These are phyloP conservation scores for Cynanchum wilfordii DNA, from an alignment of 257 asterid species.

Conservation along the genomic window DNA sequence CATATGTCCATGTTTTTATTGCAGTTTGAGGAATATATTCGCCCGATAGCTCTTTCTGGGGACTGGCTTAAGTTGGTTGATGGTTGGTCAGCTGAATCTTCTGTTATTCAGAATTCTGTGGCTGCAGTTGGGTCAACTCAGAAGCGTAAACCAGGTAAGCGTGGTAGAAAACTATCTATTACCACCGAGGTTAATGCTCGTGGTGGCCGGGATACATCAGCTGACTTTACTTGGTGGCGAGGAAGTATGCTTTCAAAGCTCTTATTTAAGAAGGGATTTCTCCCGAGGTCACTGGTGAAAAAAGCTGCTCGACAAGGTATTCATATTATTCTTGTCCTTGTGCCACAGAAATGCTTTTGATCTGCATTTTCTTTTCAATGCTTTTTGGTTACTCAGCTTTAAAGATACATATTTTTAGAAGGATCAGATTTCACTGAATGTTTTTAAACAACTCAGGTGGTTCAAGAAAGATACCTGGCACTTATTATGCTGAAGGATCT, in stretches of 20 bases:
- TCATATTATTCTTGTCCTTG: constrained; percentile 19
- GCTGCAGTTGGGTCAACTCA: constrained; percentile 48
- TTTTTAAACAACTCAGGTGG: constrained; percentile 52
- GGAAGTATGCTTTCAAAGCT: constrained; percentile 83
- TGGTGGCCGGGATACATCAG: constrained; percentile 28
- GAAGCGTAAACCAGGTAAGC: constrained; percentile 58
- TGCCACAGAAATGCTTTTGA: constrained; percentile 12
- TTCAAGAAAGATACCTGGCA: constrained; percentile 69
- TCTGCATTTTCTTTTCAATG: constrained; percentile 1
- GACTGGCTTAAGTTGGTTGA: constrained; percentile 90
- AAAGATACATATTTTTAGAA: neutral
- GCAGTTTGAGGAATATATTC: constrained; percentile 92
- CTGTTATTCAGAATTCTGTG: constrained; percentile 53
- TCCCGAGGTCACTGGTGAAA: constrained; percentile 71
- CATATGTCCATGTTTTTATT: constrained; percentile 12
- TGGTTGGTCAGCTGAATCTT: constrained; percentile 67
- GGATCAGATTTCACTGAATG: neutral
- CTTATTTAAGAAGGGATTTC: constrained; percentile 73
- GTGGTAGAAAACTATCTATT: constrained; percentile 40
- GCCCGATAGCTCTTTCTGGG: constrained; percentile 62
- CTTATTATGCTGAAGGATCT: constrained; percentile 75
- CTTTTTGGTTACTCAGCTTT: neutral
- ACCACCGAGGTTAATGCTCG: constrained; percentile 53
- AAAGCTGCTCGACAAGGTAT: constrained; percentile 98
- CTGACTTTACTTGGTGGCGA: constrained; percentile 92